These are phyloP conservation scores for Penicillium hordei DNA, from an alignment of 2,329 filamentous ascomycete genomes.

Conservation along the genomic window DNA sequence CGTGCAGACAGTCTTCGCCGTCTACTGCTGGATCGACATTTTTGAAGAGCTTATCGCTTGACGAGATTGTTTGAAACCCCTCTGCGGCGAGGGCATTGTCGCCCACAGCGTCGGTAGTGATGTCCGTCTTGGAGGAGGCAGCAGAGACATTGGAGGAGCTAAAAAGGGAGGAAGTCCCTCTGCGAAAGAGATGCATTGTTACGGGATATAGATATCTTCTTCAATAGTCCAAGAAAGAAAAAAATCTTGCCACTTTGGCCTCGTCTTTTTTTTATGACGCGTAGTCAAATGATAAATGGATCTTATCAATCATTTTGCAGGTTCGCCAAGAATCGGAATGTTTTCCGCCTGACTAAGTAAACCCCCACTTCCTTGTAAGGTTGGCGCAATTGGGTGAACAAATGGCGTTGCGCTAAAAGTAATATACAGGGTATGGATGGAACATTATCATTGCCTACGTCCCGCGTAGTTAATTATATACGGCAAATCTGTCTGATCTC, in stretches of 20 bases:
- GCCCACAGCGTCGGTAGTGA: conserved; percentile 24
- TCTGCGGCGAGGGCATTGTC: conserved; percentile 26
- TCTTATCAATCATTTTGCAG: conserved; percentile 37
- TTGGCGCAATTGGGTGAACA: conserved; percentile 16
- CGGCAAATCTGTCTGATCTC: conserved; percentile 33
- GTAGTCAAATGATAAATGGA: conserved; percentile 13
- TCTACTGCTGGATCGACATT: conserved; percentile 73
- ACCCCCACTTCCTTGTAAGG: conserved; percentile 12
- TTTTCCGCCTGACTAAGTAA: conserved; percentile 24
- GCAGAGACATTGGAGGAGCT: conserved; percentile 30
- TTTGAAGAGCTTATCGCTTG: conserved; percentile 64
- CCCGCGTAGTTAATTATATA: conserved; percentile 34
- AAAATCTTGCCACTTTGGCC: not conserved
- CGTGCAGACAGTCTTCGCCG: conserved; percentile 83
- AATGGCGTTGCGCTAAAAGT: conserved; percentile 11
- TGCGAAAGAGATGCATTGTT: conserved; percentile 39
- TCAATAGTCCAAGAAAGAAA: not conserved
- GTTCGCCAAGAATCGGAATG: conserved; percentile 25
- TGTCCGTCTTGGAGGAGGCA: conserved; percentile 22
- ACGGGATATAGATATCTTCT: not conserved
- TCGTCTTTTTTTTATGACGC: conserved; percentile 8
- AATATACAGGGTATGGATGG: conserved; percentile 14
- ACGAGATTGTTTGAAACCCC: conserved; percentile 51
- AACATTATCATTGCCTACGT: conserved; percentile 11
- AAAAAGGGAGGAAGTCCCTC: conserved; percentile 35